Percentiles rank a stretch among this genome's conserved stretches.
Conservation (phyloP, 208 protist genomes). For the Leishmania mexicana region DNA sequence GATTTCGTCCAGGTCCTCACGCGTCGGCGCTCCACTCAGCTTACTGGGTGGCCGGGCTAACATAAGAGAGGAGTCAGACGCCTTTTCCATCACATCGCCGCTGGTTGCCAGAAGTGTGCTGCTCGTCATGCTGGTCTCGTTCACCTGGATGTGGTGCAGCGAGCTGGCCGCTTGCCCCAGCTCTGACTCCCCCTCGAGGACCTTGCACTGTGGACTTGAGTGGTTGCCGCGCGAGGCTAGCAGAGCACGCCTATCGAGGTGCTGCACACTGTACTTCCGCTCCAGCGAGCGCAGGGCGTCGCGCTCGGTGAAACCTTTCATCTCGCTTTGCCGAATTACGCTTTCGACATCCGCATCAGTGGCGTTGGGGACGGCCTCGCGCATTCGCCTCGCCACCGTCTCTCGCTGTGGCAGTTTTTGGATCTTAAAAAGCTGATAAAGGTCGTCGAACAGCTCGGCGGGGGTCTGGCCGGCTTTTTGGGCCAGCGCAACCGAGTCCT, state of each 20-base stretch:
- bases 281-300: constrained; percentile 44
- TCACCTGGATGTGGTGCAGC: constrained; percentile 18
- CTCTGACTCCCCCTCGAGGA: constrained; percentile 3
- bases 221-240: background rate
- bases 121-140: constrained; percentile 7
- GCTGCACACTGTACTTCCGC: constrained; percentile 21
- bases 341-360: constrained; percentile 43
- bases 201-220: background rate
- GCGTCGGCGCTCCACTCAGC: constrained; percentile 33
- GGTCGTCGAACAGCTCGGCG: constrained; percentile 38
- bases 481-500: constrained; percentile 25
- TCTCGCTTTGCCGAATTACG: constrained; percentile 44
- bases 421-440: constrained; percentile 45
- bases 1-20: constrained; percentile 50
- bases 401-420: constrained; percentile 43
- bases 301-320: constrained; percentile 39
- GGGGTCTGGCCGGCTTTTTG: constrained; percentile 28
- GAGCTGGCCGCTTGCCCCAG: constrained; percentile 8
- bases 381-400: constrained; percentile 27
- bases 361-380: constrained; percentile 35
- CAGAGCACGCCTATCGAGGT: constrained; percentile 1
- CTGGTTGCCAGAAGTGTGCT: background rate
- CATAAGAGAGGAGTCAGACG: background rate
- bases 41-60: constrained; percentile 9
- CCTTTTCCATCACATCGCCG: background rate